Evolutionary conservation across 495 filamentous ascomycete genomes (phyloP), one percentile per base, ranked within the genome.

Genomic region (Hypoxylon perforatum): DNA sequence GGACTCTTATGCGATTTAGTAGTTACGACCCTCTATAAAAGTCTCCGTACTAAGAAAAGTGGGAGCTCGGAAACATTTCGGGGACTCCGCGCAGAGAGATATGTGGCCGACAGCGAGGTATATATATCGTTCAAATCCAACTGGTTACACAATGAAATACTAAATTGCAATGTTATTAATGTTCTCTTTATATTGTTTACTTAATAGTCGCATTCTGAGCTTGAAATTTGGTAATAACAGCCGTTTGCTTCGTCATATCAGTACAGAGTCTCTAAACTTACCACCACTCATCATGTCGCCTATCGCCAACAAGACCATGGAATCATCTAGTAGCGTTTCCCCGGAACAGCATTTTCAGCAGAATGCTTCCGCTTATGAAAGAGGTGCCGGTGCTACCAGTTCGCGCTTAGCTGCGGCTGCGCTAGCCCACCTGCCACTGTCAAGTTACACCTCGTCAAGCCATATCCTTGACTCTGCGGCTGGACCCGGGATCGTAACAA

Each of bases 391-490:
- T 0, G 47, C 39, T 28, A 72, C 66, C 0, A 54, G 46, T 25
- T 42, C 62, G 4, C 62, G 66, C 5, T 38, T 72, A n/a, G 57
- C 66, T 0, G 70, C 66, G 9, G 22, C 54, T 10, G 62, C 62
- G 15, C 35, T 72, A 18, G 63, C 66, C n/a, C 18, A 53, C 46
- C 42, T 72, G 8, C 70, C 70, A 5, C 41, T 69, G 12, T 66
- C 57, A 22, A 69, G 53, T 6, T 72, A 70, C 17, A 67, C 36
- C 30, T 61, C 70, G 0, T 50, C 62, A 25, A 72, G 57, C 25
- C 67, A 57, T n/a, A 70, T 67, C 19, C 44, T 70, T 18, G 70
- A 70, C 48, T 73, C 56, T 1, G 67, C 63, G 7, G 55, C 54
- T 22, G 67, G 66, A 9, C 70, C 63, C 9, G 62, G 67, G n/a